These are phyloP conservation scores for Xerocomellus intermedius DNA, from an alignment of 768 basidiomycete species.

Conservation along the genomic window DNA sequence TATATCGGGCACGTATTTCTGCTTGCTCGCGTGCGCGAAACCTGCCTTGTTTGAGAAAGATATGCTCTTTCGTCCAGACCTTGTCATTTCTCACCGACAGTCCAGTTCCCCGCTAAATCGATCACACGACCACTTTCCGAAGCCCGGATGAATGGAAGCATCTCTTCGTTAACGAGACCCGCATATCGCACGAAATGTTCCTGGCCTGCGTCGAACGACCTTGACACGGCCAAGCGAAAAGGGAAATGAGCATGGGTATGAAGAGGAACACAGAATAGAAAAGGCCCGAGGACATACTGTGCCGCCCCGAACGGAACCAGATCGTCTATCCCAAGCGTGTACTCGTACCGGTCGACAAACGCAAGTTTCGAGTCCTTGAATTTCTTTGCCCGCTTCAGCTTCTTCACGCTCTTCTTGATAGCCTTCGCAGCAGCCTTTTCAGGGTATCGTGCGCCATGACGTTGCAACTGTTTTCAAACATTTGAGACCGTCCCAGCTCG, in stretches of 20 bases:
- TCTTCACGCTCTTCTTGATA: slow-evolving; percentile 49
- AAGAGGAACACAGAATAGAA: slow-evolving; percentile 42
- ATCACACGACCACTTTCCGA: slow-evolving; percentile 55
- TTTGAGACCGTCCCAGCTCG: background rate
- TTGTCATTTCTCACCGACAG: slow-evolving; percentile 40
- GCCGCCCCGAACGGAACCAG: slow-evolving; percentile 64
- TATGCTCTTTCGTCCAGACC: background rate
- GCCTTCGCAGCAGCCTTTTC: slow-evolving; percentile 41
- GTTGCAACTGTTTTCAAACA: slow-evolving; percentile 51
- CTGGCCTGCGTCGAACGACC: slow-evolving; percentile 50
- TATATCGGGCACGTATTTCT: slow-evolving; percentile 43
- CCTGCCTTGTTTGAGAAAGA: background rate
- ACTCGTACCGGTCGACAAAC: slow-evolving; percentile 57
- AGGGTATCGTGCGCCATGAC: slow-evolving; percentile 78
- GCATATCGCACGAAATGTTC: slow-evolving; percentile 52
- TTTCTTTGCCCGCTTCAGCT: slow-evolving; percentile 46
- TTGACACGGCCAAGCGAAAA: slow-evolving; percentile 10
- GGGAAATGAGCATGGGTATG: background rate
- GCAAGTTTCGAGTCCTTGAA: slow-evolving; percentile 44
- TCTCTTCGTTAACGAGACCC: slow-evolving; percentile 39
- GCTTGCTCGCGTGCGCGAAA: slow-evolving; percentile 51
- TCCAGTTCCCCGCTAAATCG: slow-evolving; percentile 66
- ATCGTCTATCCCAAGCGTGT: slow-evolving; percentile 53
- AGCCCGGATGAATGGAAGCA: slow-evolving; percentile 52
- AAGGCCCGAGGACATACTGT: slow-evolving; percentile 51